Evolutionary conservation across 495 filamentous ascomycete genomes (phyloP).

Genomic region (Endocarpon pusillum): DNA sequence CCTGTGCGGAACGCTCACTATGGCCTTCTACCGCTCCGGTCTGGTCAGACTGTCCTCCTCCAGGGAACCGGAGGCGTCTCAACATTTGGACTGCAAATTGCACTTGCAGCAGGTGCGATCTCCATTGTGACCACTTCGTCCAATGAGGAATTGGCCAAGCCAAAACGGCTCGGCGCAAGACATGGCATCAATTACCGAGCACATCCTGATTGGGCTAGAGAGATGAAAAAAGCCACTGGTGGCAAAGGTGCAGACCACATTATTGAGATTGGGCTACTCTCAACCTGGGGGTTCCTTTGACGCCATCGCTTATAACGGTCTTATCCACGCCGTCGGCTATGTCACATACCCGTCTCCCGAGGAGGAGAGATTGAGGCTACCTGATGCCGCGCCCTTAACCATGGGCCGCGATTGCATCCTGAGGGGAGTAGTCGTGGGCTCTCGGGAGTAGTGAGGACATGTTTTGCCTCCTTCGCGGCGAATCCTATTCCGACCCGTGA

Average conservation of each 20-base stretch:
- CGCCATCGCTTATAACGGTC: constrained; percentile 24
- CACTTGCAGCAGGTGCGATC: constrained; percentile 13
- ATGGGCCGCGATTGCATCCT: constrained; percentile 2
- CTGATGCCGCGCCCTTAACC: constrained; percentile 5
- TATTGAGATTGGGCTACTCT: constrained; percentile 32
- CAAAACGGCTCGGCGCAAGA: constrained; percentile 11
- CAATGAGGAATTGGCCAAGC: constrained; percentile 12
- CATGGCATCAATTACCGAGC: constrained; percentile 18
- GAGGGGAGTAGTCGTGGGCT: constrained; percentile 5
- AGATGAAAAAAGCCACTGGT: constrained; percentile 14
- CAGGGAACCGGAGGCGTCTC: constrained; percentile 23
- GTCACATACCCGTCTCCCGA: constrained; percentile 3
- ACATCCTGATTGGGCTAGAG: constrained; percentile 15
- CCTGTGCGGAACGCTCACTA: constrained; percentile 25
- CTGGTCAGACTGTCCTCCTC: constrained; percentile 16
- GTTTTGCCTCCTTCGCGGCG: constrained; percentile 6
- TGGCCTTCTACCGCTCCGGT: constrained; percentile 8
- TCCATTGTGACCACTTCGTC: constrained; percentile 17
- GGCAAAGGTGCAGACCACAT: constrained; percentile 21
- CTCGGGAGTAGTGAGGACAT: constrained; percentile 10
- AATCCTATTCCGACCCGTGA: constrained; percentile 6
- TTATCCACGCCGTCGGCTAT: constrained; percentile 29
- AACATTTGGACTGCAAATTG: constrained; percentile 14
- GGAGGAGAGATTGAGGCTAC: background rate
- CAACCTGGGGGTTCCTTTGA: constrained; percentile 25